Percentiles rank a stretch among this genome's conserved stretches.
Evolutionary conservation across 2,329 filamentous ascomycete genomes (phyloP).

Genomic region (Pseudocercospora crystallina): DNA sequence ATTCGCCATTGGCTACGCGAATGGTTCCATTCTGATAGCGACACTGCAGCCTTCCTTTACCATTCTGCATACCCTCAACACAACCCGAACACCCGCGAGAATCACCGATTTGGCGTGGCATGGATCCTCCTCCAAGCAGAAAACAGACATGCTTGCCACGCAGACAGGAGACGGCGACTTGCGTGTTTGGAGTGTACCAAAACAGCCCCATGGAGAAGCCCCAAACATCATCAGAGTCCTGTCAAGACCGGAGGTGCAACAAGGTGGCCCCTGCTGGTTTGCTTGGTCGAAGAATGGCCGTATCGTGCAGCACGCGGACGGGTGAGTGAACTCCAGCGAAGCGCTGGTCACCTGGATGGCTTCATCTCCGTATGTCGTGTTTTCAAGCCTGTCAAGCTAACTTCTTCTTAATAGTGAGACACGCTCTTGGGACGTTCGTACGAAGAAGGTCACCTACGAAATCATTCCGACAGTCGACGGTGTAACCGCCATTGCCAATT

Average conservation of each 20-base stretch:
- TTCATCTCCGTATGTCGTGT: background rate
- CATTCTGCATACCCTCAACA: constrained; percentile 88
- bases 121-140: constrained; percentile 91
- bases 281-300: constrained; percentile 97
- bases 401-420: constrained; percentile 62
- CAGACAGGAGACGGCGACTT: constrained; percentile 91
- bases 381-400: background rate
- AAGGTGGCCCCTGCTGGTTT: constrained; percentile 87
- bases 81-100: constrained; percentile 77
- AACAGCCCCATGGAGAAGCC: constrained; percentile 66
- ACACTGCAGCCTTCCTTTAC: constrained; percentile 88
- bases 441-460: constrained; percentile 93
- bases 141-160: constrained; percentile 95
- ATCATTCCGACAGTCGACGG: constrained; percentile 80
- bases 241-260: constrained; percentile 72
- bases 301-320: constrained; percentile 87
- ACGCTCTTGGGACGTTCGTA: constrained; percentile 93
- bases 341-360: background rate
- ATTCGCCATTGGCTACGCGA: constrained; percentile 95
- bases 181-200: constrained; percentile 94
- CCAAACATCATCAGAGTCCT: constrained; percentile 88
- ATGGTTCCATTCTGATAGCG: constrained; percentile 88
- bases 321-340: constrained; percentile 58
- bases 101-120: constrained; percentile 91
- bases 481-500: constrained; percentile 79